A percentile compares a stretch with the other conserved stretches of the same genome.
phyloP scores from a whole-genome alignment of 768 basidiomycete species.

The Kockovaella imperatae region DNA sequence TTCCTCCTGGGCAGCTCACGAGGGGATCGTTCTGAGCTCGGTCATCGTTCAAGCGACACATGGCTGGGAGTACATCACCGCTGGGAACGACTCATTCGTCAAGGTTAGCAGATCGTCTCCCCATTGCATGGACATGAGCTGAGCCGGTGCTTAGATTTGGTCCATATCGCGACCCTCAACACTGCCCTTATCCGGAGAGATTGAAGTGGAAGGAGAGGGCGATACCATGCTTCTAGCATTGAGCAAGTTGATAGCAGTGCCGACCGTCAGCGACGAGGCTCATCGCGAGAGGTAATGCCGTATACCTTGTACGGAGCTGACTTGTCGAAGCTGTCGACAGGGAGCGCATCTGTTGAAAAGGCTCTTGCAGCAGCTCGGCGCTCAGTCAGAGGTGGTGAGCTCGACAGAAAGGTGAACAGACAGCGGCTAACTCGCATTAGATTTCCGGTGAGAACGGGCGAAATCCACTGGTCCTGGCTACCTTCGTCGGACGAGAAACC shows the following conservation, averaged over 20 bases:
- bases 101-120: slow-evolving; percentile 53
- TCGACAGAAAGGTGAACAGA: neutral
- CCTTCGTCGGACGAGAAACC: slow-evolving; percentile 64
- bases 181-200: too few relatives aligned
- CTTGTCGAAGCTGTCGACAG: slow-evolving; percentile 60
- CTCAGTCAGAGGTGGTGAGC: slow-evolving; percentile 64
- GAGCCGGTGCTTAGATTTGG: neutral
- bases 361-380: slow-evolving; percentile 79
- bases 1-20: slow-evolving; percentile 72
- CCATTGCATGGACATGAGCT: neutral
- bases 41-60: slow-evolving; percentile 50
- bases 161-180: neutral
- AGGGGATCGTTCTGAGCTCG: slow-evolving; percentile 74
- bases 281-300: slow-evolving; percentile 53
- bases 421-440: slow-evolving; percentile 45
- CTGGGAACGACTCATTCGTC: slow-evolving; percentile 76
- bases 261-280: slow-evolving; percentile 64
- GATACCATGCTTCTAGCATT: slow-evolving; percentile 73
- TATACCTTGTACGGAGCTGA: neutral
- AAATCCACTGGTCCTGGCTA: slow-evolving; percentile 84
- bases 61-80: slow-evolving; percentile 56
- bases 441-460: slow-evolving; percentile 65
- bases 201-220: slow-evolving; percentile 42
- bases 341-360: slow-evolving; percentile 88
- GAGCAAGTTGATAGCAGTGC: slow-evolving; percentile 77